phyloP scores from a whole-genome alignment of 345 rosid species.

The Pelargonium nanum region DNA sequence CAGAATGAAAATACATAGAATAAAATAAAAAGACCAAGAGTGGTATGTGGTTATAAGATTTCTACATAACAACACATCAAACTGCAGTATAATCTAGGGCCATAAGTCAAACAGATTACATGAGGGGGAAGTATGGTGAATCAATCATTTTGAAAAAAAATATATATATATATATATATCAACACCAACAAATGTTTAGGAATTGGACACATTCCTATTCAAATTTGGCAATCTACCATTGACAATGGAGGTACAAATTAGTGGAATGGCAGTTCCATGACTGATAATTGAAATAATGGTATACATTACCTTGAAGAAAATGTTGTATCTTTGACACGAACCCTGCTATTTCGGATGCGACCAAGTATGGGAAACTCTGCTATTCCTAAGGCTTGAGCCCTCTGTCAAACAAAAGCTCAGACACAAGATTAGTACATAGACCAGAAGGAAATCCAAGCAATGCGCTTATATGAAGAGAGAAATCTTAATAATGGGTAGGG shows the following conservation, averaged over 20 bases:
- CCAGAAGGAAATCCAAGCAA: background rate
- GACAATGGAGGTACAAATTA: background rate
- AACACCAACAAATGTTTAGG: too few relatives aligned
- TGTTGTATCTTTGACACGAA: conserved; percentile 73
- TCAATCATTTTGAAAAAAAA: too few relatives aligned
- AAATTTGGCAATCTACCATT: too few relatives aligned
- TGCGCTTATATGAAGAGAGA: background rate
- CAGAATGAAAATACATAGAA: background rate
- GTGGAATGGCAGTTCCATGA: background rate
- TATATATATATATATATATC: too few relatives aligned
- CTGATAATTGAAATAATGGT: background rate
- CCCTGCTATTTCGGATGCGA: conserved; percentile 78
- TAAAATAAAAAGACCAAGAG: too few relatives aligned
- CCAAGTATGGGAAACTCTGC: conserved; percentile 84
- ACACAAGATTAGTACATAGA: conserved; percentile 3
- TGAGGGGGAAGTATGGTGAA: too few relatives aligned
- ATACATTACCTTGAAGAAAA: conserved; percentile 78
- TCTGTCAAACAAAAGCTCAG: conserved; percentile 32
- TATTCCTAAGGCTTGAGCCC: conserved; percentile 80
- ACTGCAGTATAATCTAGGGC: too few relatives aligned
- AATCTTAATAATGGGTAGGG: background rate
- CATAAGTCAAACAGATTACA: too few relatives aligned
- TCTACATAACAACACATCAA: too few relatives aligned
- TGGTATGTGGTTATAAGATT: background rate
- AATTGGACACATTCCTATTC: too few relatives aligned